Evolutionary conservation across 2,329 filamentous ascomycete species (phyloP), one percentile per base, ranked within the genome.

Genomic region (Colletotrichum cuscutae): DNA sequence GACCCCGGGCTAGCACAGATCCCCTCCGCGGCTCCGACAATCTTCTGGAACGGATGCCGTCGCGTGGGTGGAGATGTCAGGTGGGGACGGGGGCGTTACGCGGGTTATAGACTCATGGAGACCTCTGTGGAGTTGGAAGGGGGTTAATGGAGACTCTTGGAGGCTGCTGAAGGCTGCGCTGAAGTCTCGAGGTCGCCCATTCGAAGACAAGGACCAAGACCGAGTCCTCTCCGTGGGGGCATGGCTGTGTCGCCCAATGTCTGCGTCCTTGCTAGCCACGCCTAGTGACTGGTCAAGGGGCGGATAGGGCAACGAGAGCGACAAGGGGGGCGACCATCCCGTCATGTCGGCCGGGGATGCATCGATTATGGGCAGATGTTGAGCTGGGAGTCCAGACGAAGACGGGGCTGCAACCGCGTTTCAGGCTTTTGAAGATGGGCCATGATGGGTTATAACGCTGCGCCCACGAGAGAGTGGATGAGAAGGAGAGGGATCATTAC

Each of bases 321-420:
- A 66, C 57, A 49, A 26, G 37, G 37, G 62, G 70, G 59, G 42
- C 49, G 26, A 37, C 54, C 64, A 37, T 57, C 59, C 37, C 46
- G n/a, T 26, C 13, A 26, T 8, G 8, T 15, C 52, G 46, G 19
- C 42, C 46, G 5, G 13, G 22, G 46, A 37, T 24, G 24, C 46
- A 53, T 53, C 60, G 58, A 32, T 30, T 42, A 49, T 72, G 70
- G 70, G 66, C 66, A 63, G 46, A 52, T 65, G 66, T 56, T 35
- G 54, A 24, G 42, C 60, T 57, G 56, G 46, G 56, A 73, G 66
- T 73, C 71, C 71, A 71, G 66, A 73, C 60, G 71, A 72, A 65
- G 62, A 65, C 54, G 71, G 71, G 66, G 71, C 71, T 65, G 56
- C 37, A 53, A 35, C 42, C 46, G 35, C 66, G 70, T 70, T 72